Conservation (phyloP, 1,284 basidiomycete genomes). For the Apiotrichum sp. region DNA sequence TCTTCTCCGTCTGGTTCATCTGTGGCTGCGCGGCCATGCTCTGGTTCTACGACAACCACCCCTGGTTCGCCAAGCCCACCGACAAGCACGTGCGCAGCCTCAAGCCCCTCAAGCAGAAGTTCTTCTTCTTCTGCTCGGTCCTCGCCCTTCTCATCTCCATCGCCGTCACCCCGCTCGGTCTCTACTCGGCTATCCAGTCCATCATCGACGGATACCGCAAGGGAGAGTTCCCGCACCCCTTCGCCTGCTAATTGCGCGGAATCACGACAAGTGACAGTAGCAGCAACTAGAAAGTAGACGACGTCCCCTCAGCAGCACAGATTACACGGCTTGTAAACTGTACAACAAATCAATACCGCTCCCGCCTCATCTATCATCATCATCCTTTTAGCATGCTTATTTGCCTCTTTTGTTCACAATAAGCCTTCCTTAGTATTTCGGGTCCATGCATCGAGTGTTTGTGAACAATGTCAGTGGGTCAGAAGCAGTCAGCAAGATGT, state of each 20-base stretch:
- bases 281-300: too few relatives aligned
- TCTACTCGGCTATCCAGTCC: constrained; percentile 36
- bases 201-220: constrained; percentile 36
- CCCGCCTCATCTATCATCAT: neutral
- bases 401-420: neutral
- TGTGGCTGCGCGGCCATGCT: constrained; percentile 36
- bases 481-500: too few relatives aligned
- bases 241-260: constrained; percentile 26
- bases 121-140: constrained; percentile 20
- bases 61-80: constrained; percentile 19
- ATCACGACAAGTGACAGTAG: too few relatives aligned
- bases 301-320: neutral
- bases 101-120: constrained; percentile 15
- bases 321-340: constrained; percentile 1
- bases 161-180: constrained; percentile 38
- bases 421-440: neutral
- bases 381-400: neutral
- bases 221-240: constrained; percentile 35
- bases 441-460: neutral
- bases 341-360: neutral
- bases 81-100: constrained; percentile 14
- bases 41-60: constrained; percentile 34
- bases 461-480: too few relatives aligned
- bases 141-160: constrained; percentile 22
- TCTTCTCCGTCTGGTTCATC: constrained; percentile 41